phyloP scores from a whole-genome alignment of 2,329 filamentous ascomycete species.

The Fusarium fujikuroi region DNA sequence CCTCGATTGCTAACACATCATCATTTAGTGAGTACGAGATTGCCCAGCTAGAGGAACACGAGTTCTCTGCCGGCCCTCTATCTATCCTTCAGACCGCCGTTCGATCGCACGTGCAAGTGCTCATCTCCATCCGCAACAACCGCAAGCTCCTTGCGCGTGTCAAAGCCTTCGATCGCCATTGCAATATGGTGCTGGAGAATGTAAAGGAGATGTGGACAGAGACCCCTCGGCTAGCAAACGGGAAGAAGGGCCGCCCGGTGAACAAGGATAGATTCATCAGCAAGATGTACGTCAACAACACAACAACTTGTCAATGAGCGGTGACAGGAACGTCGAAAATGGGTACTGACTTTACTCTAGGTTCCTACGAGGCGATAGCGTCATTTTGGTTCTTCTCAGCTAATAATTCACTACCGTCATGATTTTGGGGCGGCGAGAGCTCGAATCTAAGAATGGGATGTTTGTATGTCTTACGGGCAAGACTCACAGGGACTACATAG shows the following conservation, averaged over 20 bases:
- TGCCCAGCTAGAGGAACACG: conserved; percentile 71
- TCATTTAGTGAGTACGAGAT: conserved; percentile 87
- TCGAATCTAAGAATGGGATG: conserved; percentile 41
- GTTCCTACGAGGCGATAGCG: conserved; percentile 88
- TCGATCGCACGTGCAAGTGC: conserved; percentile 91
- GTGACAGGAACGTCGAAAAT: neutral
- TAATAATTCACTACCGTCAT: conserved; percentile 50
- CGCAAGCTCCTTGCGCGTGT: conserved; percentile 96
- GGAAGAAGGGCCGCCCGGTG: conserved; percentile 88
- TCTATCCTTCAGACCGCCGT: conserved; percentile 98
- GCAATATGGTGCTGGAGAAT: conserved; percentile 98
- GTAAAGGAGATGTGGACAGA: conserved; percentile 99
- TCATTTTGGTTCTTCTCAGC: conserved; percentile 87
- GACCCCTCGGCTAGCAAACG: conserved; percentile 81
- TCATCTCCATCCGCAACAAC: conserved; percentile 98
- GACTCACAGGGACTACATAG: conserved; percentile 50
- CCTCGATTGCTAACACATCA: conserved; percentile 29
- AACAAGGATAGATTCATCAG: conserved; percentile 99
- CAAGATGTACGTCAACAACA: conserved; percentile 79
- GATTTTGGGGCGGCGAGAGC: conserved; percentile 32
- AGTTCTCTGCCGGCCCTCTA: conserved; percentile 66
- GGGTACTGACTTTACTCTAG: conserved; percentile 55
- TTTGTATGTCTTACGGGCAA: conserved; percentile 47
- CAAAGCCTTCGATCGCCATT: conserved; percentile 98
- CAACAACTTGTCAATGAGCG: conserved; percentile 8